Percentiles rank a stretch among this genome's conserved stretches.
Conservation (phyloP, 306 rosid genomes). For the Mimosa bimucronata region DNA sequence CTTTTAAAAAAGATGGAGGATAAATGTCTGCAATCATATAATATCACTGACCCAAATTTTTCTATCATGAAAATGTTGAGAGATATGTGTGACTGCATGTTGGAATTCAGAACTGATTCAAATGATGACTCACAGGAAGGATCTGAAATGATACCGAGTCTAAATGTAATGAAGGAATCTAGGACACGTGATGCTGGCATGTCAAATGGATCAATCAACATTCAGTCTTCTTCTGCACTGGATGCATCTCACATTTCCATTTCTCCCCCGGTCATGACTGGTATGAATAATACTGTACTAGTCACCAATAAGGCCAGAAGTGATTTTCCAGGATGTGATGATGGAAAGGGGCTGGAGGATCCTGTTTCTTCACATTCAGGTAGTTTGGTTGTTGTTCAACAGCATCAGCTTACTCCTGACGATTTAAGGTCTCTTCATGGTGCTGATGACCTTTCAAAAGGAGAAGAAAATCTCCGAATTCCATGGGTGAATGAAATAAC, state of each 20-base stretch:
- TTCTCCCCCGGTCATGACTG: slow-evolving; percentile 37
- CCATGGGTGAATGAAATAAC: slow-evolving; percentile 69
- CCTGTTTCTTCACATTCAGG: slow-evolving; percentile 37
- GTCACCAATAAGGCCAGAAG: slow-evolving; percentile 38
- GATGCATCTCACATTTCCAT: slow-evolving; percentile 38
- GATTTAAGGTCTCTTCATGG: slow-evolving; percentile 52
- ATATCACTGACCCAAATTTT: slow-evolving; percentile 63
- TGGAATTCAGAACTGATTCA: slow-evolving; percentile 70
- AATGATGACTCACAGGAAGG: slow-evolving; percentile 67
- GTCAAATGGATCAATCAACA: slow-evolving; percentile 49
- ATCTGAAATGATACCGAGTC: slow-evolving; percentile 46
- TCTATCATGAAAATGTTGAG: slow-evolving; percentile 69
- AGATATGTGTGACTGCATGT: slow-evolving; percentile 62
- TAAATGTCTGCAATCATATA: slow-evolving; percentile 72
- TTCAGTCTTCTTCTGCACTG: slow-evolving; percentile 34
- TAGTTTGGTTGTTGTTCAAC: slow-evolving; percentile 50
- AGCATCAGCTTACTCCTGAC: slow-evolving; percentile 43
- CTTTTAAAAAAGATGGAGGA: slow-evolving; percentile 72
- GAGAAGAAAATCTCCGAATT: slow-evolving; percentile 76
- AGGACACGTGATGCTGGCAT: slow-evolving; percentile 39
- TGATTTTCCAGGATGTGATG: slow-evolving; percentile 44
- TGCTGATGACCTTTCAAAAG: slow-evolving; percentile 71
- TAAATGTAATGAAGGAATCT: slow-evolving; percentile 48
- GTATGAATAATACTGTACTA: slow-evolving; percentile 33
- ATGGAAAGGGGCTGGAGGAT: slow-evolving; percentile 40